Conservation (phyloP, 1,284 basidiomycete genomes). For the Fistulinella cinereoalba region DNA sequence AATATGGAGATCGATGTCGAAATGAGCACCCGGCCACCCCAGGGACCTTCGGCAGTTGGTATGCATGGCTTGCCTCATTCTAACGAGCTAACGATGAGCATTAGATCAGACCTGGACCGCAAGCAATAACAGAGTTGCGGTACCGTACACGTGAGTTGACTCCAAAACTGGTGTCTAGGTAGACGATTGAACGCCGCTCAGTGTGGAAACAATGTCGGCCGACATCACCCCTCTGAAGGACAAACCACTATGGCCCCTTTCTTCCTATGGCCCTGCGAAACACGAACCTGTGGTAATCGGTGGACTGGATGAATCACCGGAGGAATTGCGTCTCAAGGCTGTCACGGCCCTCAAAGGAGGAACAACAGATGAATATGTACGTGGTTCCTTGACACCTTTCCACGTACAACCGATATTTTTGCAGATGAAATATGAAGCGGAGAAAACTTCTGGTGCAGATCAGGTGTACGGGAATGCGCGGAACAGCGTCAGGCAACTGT, state of each 20-base stretch:
- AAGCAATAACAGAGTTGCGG: conserved; percentile 18
- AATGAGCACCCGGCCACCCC: conserved; percentile 59
- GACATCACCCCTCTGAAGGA: conserved; percentile 63
- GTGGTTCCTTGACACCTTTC: not conserved
- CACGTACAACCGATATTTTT: conserved; percentile 1
- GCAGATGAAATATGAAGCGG: conserved; percentile 57
- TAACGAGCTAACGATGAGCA: conserved; percentile 7
- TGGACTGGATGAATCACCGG: conserved; percentile 73
- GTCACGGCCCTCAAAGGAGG: conserved; percentile 56
- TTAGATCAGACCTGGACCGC: conserved; percentile 46
- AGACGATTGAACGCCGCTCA: conserved; percentile 30
- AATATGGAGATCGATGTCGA: conserved; percentile 64
- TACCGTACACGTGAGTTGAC: conserved; percentile 44
- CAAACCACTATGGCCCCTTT: conserved; percentile 80
- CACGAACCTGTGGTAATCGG: conserved; percentile 67
- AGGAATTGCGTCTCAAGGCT: conserved; percentile 78
- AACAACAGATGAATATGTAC: conserved; percentile 63
- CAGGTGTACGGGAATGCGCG: conserved; percentile 45
- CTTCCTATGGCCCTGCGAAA: conserved; percentile 79
- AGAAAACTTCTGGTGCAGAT: conserved; percentile 41
- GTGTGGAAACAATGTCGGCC: conserved; percentile 54
- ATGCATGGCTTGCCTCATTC: conserved; percentile 3
- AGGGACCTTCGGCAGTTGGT: conserved; percentile 39
- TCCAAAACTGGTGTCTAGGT: conserved; percentile 10
- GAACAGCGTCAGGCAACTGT: conserved; percentile 46